Conservation (phyloP, 192 early-diverging fungal genomes). For the Coemansia sp. region DNA sequence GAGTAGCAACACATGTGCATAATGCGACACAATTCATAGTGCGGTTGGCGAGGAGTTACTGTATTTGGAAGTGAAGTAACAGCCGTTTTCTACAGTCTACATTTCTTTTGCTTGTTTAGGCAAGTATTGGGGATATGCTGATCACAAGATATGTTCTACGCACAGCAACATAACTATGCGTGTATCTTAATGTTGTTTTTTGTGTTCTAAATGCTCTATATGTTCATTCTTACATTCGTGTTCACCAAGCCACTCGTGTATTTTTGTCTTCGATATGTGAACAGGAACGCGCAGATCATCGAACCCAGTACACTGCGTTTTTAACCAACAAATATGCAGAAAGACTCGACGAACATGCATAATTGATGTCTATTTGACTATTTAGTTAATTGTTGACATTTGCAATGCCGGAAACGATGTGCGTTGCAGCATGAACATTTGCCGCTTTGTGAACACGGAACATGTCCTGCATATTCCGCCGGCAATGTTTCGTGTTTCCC, state of each 20-base stretch:
- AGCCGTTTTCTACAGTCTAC: neutral
- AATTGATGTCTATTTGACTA: neutral
- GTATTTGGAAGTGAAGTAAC: neutral
- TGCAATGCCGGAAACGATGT: neutral
- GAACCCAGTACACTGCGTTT: neutral
- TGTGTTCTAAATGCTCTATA: neutral
- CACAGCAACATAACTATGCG: neutral
- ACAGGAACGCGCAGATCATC: neutral
- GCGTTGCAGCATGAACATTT: neutral
- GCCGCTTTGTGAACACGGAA: neutral
- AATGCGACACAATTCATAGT: neutral
- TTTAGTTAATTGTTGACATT: neutral
- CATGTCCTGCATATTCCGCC: neutral
- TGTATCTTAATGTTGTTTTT: neutral
- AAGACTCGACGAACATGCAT: neutral
- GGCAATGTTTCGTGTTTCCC: neutral
- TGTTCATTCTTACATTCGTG: neutral
- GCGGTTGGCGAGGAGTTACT: neutral
- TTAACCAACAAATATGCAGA: neutral
- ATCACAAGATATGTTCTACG: constrained; percentile 1
- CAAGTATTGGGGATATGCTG: neutral
- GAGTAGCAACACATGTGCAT: constrained; percentile 1
- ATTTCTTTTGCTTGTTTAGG: neutral
- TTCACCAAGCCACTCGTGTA: constrained; percentile 1
- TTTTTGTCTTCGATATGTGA: neutral